These are phyloP conservation scores for Tympanopsis confertula DNA, from an alignment of 2,329 filamentous ascomycete species.

Conservation along the genomic window DNA sequence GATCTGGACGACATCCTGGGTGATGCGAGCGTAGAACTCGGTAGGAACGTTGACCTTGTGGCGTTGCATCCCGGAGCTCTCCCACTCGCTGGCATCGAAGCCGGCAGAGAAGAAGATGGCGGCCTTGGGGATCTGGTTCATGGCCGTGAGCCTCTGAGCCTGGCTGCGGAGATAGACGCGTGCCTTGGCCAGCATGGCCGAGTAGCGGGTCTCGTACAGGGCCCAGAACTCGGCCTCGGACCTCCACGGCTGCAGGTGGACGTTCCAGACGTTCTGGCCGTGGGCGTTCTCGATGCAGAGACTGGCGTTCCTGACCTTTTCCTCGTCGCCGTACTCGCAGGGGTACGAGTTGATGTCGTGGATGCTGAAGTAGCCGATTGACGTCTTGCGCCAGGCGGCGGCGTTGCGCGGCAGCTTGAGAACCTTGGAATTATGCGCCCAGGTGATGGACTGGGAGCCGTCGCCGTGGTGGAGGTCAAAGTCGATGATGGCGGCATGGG, in stretches of 20 bases:
- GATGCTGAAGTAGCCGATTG: slow-evolving; percentile 89
- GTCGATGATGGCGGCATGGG: slow-evolving; percentile 86
- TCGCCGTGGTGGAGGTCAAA: slow-evolving; percentile 89
- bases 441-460: slow-evolving; percentile 88
- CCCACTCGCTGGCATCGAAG: slow-evolving; percentile 94
- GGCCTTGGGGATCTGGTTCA: slow-evolving; percentile 58
- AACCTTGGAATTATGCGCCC: slow-evolving; percentile 74
- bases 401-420: slow-evolving; percentile 55
- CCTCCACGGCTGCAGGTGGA: slow-evolving; percentile 83
- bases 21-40: slow-evolving; percentile 87
- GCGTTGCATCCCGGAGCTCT: slow-evolving; percentile 83
- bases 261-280: slow-evolving; percentile 89
- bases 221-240: slow-evolving; percentile 76
- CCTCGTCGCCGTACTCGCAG: slow-evolving; percentile 83
- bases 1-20: slow-evolving; percentile 70
- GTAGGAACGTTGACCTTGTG: slow-evolving; percentile 94
- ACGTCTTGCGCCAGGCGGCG: slow-evolving; percentile 66
- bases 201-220: slow-evolving; percentile 72
- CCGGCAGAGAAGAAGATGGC: slow-evolving; percentile 92
- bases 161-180: slow-evolving; percentile 66
- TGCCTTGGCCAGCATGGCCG: slow-evolving; percentile 67
- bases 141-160: slow-evolving; percentile 46
- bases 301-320: slow-evolving; percentile 88
- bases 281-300: slow-evolving; percentile 90
- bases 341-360: slow-evolving; percentile 99